These are phyloP conservation scores for Fusarium sp. DNA, from an alignment of 2,329 filamentous ascomycete genomes.

Conservation along the genomic window DNA sequence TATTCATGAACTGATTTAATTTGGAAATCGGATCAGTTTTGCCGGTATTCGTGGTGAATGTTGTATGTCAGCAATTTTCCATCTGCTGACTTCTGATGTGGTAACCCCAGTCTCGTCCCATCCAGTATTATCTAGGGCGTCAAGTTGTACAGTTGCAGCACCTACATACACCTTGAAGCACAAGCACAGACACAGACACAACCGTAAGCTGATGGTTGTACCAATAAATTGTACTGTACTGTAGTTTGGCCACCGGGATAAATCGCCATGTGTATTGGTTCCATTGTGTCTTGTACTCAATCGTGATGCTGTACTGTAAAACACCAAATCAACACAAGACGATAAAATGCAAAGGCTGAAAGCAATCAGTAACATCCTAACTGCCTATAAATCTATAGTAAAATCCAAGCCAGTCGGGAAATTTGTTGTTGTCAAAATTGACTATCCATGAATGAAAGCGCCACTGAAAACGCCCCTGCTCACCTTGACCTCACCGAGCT, in stretches of 20 bases:
- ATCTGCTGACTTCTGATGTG: slow-evolving; percentile 24
- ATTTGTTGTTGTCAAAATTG: slow-evolving; percentile 4
- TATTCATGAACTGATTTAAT: slow-evolving; percentile 29
- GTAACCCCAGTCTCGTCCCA: slow-evolving; percentile 3
- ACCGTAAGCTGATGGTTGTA: slow-evolving; percentile 22
- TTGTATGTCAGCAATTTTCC: slow-evolving; percentile 16
- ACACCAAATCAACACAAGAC: not conserved
- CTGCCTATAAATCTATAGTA: not conserved
- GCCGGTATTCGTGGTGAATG: not conserved
- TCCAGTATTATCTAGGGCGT: slow-evolving; percentile 10
- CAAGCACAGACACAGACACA: slow-evolving; percentile 14
- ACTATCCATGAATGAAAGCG: slow-evolving; percentile 7
- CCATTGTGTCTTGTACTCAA: not conserved
- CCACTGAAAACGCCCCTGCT: slow-evolving; percentile 4
- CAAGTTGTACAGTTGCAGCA: not conserved
- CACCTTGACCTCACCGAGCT: slow-evolving; percentile 31
- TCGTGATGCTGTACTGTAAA: not conserved
- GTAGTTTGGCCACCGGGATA: not conserved
- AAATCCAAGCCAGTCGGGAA: not conserved
- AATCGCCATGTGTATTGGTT: slow-evolving; percentile 1
- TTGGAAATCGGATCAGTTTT: slow-evolving; percentile 37
- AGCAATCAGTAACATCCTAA: not conserved
- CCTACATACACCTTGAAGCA: not conserved
- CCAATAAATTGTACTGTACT: not conserved
- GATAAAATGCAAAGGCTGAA: not conserved